Base-by-base conservation (phyloP, 768 basidiomycete species). In the Pholiota microspora region DNA sequence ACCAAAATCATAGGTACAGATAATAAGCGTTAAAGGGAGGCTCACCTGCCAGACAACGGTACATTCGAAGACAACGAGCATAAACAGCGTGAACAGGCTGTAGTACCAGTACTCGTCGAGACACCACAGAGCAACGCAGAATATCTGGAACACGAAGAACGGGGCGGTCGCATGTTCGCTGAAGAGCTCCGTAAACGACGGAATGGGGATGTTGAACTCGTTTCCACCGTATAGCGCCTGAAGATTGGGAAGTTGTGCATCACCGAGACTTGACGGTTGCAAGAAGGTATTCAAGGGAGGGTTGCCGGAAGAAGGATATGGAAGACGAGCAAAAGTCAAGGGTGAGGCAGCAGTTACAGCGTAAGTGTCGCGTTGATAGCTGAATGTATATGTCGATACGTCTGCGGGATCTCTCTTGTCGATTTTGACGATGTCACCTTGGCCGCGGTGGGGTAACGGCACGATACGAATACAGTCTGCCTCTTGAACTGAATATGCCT, bases 41-140 rank as follows among this genome's bases (percentile, higher is more conserved):
- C 86, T 47, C 60, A 92, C 94, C 87, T 98, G 97, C 85, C 91
- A 98, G 27, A 98, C 96, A 21, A 97, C 94, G 1, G 97, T 98
- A 72, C 95, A 98, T 73, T 99, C 97, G 67, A 99, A 99, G 59
- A 97, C 89, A 45, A 99, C 75, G 31, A 99, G 79, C 97, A 99
- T 99, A 82, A 99, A 98, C 23, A 95, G 78, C 1, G 97, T 98
- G 75, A 99, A 99, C 35, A 99, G 70, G 53, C 90, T 89, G 77
- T 98, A 99, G 69, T 97, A 98, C 95, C 94, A 98, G 69, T 98
- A 99, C 68, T 98, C 97, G 64, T 99, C 97, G 63, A 99, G 71
- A 67, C 90, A 93, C 97, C 97, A 99, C 8, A 99, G 76, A 0
- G 92, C 94, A 1, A 98, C 97, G 59, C 97, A 98, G 73, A 99